Evolutionary conservation across 345 rosid species (phyloP).

Genomic region (Linum usitatissimum): DNA sequence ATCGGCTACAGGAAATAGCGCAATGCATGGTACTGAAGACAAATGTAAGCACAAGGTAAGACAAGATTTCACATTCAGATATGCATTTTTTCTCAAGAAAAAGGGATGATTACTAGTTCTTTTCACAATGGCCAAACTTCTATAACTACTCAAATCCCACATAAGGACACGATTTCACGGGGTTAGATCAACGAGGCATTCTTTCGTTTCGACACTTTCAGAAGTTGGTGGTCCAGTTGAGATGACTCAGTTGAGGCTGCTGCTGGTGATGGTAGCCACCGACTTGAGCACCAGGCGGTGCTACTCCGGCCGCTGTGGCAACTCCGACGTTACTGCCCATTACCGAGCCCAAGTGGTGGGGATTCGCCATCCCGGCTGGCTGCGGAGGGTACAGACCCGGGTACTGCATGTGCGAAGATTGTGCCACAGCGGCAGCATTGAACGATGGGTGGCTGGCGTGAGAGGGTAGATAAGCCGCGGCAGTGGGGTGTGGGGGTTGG

Average conservation of each 20-base stretch:
- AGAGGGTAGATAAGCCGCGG: slow-evolving; percentile 61
- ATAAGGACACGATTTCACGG: background rate
- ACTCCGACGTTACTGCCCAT: slow-evolving; percentile 78
- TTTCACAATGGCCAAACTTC: slow-evolving; percentile 17
- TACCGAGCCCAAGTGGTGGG: slow-evolving; percentile 74
- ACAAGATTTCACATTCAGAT: background rate
- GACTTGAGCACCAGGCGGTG: slow-evolving; percentile 61
- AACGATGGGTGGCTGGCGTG: slow-evolving; percentile 72
- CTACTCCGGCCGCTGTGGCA: slow-evolving; percentile 40
- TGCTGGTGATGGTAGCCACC: slow-evolving; percentile 65
- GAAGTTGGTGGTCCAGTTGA: slow-evolving; percentile 84
- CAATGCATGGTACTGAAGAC: too few species aligned
- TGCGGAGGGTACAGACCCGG: slow-evolving; percentile 73
- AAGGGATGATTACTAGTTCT: background rate
- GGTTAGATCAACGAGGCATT: slow-evolving; percentile 9
- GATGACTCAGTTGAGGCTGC: slow-evolving; percentile 81
- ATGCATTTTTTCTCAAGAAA: slow-evolving; percentile 14
- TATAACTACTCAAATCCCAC: slow-evolving; percentile 24
- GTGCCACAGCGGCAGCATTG: slow-evolving; percentile 65
- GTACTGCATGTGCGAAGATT: slow-evolving; percentile 90
- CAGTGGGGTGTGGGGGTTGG: slow-evolving; percentile 48
- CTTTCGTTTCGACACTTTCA: slow-evolving; percentile 25
- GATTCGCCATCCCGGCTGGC: slow-evolving; percentile 52
- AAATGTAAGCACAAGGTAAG: too few species aligned
- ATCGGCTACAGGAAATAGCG: too few species aligned